Evolutionary conservation across 2,329 filamentous ascomycete species (phyloP), one percentile per base, ranked within the genome.

Genomic region (Neoscytalidium dimidiatum): DNA sequence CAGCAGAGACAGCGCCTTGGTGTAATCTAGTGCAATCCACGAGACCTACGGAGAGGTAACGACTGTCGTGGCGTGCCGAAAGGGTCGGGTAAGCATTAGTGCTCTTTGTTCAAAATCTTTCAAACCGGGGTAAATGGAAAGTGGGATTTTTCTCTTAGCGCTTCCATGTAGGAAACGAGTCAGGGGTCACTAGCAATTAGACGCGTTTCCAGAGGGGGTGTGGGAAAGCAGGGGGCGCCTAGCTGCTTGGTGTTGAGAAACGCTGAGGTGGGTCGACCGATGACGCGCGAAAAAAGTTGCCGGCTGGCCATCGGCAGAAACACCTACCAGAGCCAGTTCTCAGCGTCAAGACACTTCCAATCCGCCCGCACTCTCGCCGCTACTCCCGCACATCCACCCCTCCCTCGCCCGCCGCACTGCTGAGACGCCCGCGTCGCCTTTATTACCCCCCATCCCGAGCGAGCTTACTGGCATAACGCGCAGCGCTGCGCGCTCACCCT

Each of bases 211-310:
- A 35, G 53, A 14, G 9, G 53, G 44, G 53, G 53, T 28, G 53
- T 57, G 53, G 53, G 35, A 26, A n/a, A 28, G 35, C 53, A 29
- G 23, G 35, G 14, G 38, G 35, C 35, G 35, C n/a, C n/a, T n/a
- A n/a, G n/a, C n/a, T n/a, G n/a, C 9, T 57, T 58, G 53, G 53
- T 58, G 35, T 44, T 58, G 53, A 43, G 33, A 21, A 52, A 35
- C 29, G 29, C 17, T 29, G 33, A 33, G 28, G 60, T 31, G 17
- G 48, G 33, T 14, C 33, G n/a, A 41, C 33, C 48, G 60, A 63
- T 63, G 60, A 63, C 60, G 60, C 60, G 60, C 60, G 46, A 63
- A 63, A 63, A 63, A 63, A 63, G 48, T 38, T 41, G 58, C 44
- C 60, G 31, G 19, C 52, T 57, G 52, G 52, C 52, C 19, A 33